Evolutionary conservation across 192 early-diverging fungal genomes (phyloP).

Genomic region (Rhizophagus clarus): DNA sequence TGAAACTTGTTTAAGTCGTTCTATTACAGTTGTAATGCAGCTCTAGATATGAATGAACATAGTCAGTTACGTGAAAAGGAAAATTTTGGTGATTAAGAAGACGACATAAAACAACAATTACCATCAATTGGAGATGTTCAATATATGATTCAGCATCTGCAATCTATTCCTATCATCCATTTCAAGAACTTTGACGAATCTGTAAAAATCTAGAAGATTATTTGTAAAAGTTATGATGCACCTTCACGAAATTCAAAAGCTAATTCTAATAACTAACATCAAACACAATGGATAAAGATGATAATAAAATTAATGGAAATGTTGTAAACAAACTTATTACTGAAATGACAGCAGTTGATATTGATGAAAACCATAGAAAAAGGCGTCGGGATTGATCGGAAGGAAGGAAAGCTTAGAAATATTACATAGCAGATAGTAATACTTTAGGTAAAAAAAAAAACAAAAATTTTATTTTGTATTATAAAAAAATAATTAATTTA

Average conservation of each 20-base stretch:
- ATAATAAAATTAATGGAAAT: neutral
- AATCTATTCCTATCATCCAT: neutral
- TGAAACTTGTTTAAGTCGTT: neutral
- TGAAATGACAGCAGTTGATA: neutral
- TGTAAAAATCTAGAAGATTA: too few relatives aligned
- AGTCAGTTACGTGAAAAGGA: neutral
- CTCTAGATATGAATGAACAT: neutral
- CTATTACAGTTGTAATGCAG: neutral
- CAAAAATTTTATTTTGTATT: neutral
- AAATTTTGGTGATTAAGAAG: neutral
- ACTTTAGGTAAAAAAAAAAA: too few relatives aligned
- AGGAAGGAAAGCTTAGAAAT: neutral
- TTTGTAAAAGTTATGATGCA: slow-evolving; percentile 1
- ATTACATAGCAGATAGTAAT: neutral
- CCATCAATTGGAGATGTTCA: neutral
- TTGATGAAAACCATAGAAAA: neutral
- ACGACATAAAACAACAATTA: neutral
- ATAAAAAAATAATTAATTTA: neutral
- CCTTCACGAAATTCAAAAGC: neutral
- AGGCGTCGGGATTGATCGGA: neutral
- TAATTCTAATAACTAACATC: neutral
- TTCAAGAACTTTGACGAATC: neutral
- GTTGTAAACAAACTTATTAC: neutral
- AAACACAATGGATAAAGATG: neutral
- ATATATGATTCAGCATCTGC: neutral